phyloP scores from a whole-genome alignment of 1,139 yeast genomes.

The Candida mesenterica region DNA sequence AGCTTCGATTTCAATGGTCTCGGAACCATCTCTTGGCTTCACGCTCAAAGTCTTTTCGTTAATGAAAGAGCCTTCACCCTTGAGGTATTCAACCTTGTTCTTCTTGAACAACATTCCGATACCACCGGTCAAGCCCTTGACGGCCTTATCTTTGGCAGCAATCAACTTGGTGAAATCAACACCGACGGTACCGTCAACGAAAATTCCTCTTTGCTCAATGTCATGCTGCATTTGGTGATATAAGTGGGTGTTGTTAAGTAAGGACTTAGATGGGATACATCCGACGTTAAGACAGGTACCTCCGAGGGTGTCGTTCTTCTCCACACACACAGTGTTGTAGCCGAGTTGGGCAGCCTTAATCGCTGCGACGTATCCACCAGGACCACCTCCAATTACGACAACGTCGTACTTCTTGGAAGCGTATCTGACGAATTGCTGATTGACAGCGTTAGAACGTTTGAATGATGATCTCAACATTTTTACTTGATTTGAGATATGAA shows the following conservation, averaged over 20 bases:
- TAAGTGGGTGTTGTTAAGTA: slow-evolving; percentile 90
- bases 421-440: slow-evolving; percentile 35
- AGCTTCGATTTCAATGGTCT: slow-evolving; percentile 61
- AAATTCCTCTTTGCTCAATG: slow-evolving; percentile 85
- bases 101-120: slow-evolving; percentile 93
- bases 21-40: slow-evolving; percentile 84
- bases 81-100: slow-evolving; percentile 90
- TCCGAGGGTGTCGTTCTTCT: slow-evolving; percentile 93
- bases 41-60: slow-evolving; percentile 79
- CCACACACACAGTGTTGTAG: slow-evolving; percentile 90
- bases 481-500: neutral
- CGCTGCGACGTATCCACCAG: slow-evolving; percentile 99
- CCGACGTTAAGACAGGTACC: slow-evolving; percentile 99
- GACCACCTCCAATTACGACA: slow-evolving; percentile 98
- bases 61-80: slow-evolving; percentile 88
- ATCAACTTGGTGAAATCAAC: slow-evolving; percentile 79
- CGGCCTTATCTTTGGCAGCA: slow-evolving; percentile 90
- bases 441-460: slow-evolving; percentile 10
- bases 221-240: slow-evolving; percentile 89
- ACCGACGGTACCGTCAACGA: slow-evolving; percentile 66
- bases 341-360: slow-evolving; percentile 98
- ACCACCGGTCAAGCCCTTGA: slow-evolving; percentile 87
- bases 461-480: slow-evolving; percentile 19
- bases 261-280: slow-evolving; percentile 96
- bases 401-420: slow-evolving; percentile 69